Evolutionary conservation across 129 eudicot genomes (phyloP).

Genomic region (Centella asiatica): DNA sequence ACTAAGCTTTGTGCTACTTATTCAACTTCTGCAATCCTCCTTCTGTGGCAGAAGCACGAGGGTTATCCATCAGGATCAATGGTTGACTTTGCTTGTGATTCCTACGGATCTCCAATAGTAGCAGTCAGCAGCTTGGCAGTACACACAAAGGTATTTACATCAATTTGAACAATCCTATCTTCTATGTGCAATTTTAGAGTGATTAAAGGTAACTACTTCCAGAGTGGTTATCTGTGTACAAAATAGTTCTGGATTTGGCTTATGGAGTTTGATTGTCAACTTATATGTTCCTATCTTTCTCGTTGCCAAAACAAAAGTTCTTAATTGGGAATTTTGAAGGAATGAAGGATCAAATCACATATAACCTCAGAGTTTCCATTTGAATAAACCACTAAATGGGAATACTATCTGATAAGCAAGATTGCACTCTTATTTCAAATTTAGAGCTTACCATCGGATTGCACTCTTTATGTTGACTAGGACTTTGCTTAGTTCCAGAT

Average conservation of each 20-base stretch:
- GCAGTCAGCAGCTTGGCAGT: conserved; percentile 96
- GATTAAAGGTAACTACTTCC: background rate
- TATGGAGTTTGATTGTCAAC: background rate
- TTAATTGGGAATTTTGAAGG: too few species aligned
- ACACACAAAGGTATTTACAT: conserved; percentile 71
- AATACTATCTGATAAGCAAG: too few species aligned
- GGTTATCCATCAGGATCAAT: conserved; percentile 94
- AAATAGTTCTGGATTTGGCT: background rate
- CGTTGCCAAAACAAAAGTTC: too few species aligned
- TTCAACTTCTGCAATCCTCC: conserved; percentile 6
- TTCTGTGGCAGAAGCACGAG: conserved; percentile 58
- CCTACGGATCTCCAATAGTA: conserved; percentile 73
- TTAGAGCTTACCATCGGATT: too few species aligned
- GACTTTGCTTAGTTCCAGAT: background rate
- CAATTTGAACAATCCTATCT: background rate
- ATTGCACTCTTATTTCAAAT: too few species aligned
- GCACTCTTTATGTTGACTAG: too few species aligned
- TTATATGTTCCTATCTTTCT: too few species aligned
- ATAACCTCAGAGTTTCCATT: too few species aligned
- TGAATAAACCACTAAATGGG: too few species aligned
- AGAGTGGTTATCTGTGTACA: background rate
- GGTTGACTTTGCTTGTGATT: conserved; percentile 97
- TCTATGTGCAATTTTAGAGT: background rate
- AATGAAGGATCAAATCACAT: too few species aligned
- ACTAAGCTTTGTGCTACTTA: background rate